Conservation (phyloP, 345 rosid species). For the Arabis alpina region DNA sequence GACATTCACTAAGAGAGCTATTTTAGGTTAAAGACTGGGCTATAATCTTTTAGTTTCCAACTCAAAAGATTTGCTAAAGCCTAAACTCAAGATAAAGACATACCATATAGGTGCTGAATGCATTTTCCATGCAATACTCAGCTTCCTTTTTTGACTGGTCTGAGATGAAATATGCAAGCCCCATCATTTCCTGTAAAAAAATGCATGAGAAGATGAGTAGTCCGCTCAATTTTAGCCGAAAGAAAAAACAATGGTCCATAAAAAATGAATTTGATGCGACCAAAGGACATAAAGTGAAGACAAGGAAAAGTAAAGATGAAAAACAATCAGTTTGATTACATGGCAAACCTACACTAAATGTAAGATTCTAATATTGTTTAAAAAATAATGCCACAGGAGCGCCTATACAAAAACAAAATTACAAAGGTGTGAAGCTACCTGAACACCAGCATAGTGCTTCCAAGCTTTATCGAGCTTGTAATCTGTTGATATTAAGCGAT, state of each 20-base stretch:
- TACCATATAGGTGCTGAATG: slow-evolving; percentile 88
- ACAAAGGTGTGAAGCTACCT: slow-evolving; percentile 60
- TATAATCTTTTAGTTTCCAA: background rate
- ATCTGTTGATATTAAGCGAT: slow-evolving; percentile 93
- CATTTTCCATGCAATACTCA: slow-evolving; percentile 98
- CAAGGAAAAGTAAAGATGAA: slow-evolving; percentile 2
- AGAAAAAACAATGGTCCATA: slow-evolving; percentile 1
- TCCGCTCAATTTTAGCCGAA: slow-evolving; percentile 25
- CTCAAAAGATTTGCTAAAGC: too few species aligned
- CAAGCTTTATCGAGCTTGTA: slow-evolving; percentile 98
- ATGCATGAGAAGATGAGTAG: slow-evolving; percentile 36
- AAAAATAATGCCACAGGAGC: slow-evolving; percentile 19
- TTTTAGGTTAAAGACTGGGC: slow-evolving; percentile 17
- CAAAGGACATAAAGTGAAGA: slow-evolving; percentile 14
- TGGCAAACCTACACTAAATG: slow-evolving; percentile 14
- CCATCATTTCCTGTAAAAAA: slow-evolving; percentile 93
- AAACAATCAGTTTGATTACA: slow-evolving; percentile 13
- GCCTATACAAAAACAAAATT: slow-evolving; percentile 26
- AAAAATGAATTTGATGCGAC: slow-evolving; percentile 24
- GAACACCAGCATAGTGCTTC: slow-evolving; percentile 96
- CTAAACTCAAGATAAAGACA: slow-evolving; percentile 32
- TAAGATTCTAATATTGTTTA: slow-evolving; percentile 11
- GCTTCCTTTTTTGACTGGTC: slow-evolving; percentile 96
- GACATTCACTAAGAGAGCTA: slow-evolving; percentile 24
- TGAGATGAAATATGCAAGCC: slow-evolving; percentile 84